Base-by-base conservation (phyloP, 148 eudicot genomes). In the Heliosperma pusillum region DNA sequence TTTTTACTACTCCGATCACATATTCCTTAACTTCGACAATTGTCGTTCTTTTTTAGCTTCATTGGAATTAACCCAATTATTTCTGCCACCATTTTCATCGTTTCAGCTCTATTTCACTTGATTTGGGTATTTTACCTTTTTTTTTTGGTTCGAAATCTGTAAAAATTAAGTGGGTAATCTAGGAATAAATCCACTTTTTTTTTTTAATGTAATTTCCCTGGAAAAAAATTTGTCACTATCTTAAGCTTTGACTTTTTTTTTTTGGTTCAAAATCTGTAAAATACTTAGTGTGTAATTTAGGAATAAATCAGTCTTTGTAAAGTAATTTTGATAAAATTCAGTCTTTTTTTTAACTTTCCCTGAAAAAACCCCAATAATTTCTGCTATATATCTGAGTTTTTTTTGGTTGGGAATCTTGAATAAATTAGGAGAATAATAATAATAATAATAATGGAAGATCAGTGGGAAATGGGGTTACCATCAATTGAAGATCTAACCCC, bases 391-490 rank as follows among this genome's bases (percentile, higher is more conserved):
- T 80, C 19, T 16, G 0, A 15, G 20, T 24, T 11, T 10, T 42
- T 69, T 10, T 56, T n/a, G 20, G 4, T 19, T 10, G 66, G 66
- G 16, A 27, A 58, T n/a, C 20, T 58, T 58, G 22, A 59, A 59
- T 4, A 59, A 20, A 59, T 36, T 36, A 64, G 29, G n/a, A n/a
- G n/a, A n/a, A n/a, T n/a, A n/a, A n/a, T n/a, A n/a, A n/a, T n/a
- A n/a, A n/a, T n/a, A n/a, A n/a, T n/a, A n/a, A 27, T 53, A 58
- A 81, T 81, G 84, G 84, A 81, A 44, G 81, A 65, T 33, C 84
- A 74, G 19, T 80, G 79, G 79, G 79, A 76, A 8, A 69, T 70
- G 73, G 83, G 76, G 20, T 79, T 82, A 10, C 82, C 85, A 20
- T 42, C 74, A 3, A 24, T 68, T 4, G 84, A 81, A 47, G 86